Base-by-base conservation (phyloP, 2,329 filamentous ascomycete genomes). In the Scorias spongiosa region DNA sequence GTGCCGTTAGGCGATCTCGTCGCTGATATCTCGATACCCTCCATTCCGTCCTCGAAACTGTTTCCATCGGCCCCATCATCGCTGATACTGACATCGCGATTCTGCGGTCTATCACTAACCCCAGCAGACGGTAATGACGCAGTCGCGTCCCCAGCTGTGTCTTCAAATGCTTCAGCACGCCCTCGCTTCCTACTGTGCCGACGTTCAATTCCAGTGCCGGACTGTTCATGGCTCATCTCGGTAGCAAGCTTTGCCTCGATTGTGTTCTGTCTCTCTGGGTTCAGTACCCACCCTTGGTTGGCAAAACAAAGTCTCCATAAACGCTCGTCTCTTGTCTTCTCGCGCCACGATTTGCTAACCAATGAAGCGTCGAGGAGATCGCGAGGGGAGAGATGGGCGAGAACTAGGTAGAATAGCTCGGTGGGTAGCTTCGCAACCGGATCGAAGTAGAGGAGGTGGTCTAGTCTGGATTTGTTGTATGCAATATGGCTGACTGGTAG, bases 331-430 rank as follows among this genome's bases (percentile, higher is more conserved):
- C 87, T 66, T 5, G 89, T 81, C 14, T 91, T 71, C 14, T 75
- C 72, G 49, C 88, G 80, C 89, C 91, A 98, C 49, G 78, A 71
- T 40, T 80, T 78, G 30, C 86, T 95, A 12, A 86, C 78, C 39
- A 77, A 74, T 1, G 86, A 85, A 2, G 88, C 84, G 41, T 76
- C 78, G 45, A 96, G 71, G 34, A 98, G 70, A 0, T 87, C 91
- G 26, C 78, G 62, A 1, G 87, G 82, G 44, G 88, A 83, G 41
- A 98, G 78, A 57, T 87, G 91, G 12, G 82, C 80, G 38, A 98
- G 80, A 39, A 96, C 81, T 56, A 93, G 82, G 39, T 91, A 79
- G 48, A 86, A 93, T 54, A 98, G 83, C 61, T 98, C 91, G 20
- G 84, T 78, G 0, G 91, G 91, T 1, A 98, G 75, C 55, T 85